A percentile compares a stretch with the other conserved stretches of the same genome.
phyloP scores from a whole-genome alignment of 495 filamentous ascomycete genomes.

The Evansstolkia leycettana region DNA sequence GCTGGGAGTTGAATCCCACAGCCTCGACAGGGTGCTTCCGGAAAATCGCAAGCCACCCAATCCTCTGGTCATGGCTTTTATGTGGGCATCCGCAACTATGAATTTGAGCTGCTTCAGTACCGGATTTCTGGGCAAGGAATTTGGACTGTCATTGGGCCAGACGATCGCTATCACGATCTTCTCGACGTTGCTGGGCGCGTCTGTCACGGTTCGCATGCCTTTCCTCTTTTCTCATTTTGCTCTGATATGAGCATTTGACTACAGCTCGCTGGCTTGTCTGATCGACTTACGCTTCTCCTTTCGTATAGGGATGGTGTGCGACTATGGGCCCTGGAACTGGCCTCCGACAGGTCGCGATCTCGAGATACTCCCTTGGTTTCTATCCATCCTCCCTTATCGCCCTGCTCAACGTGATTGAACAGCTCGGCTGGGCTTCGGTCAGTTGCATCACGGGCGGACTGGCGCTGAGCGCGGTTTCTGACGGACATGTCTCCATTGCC shows the following conservation, averaged over 20 bases:
- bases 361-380: conserved; percentile 45
- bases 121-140: conserved; percentile 23
- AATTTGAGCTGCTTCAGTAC: conserved; percentile 40
- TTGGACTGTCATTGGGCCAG: conserved; percentile 22
- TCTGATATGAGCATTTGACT: no score
- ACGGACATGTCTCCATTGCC: conserved; percentile 21
- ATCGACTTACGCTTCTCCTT: conserved; percentile 9
- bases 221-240: conserved; percentile 19
- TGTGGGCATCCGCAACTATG: conserved; percentile 41
- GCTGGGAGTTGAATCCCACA: conserved; percentile 41
- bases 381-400: conserved; percentile 38
- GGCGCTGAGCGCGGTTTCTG: conserved; percentile 22
- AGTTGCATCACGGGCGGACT: conserved; percentile 27
- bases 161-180: conserved; percentile 25
- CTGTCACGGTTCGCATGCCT: conserved; percentile 30
- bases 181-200: conserved; percentile 21
- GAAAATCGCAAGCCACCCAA: conserved; percentile 22
- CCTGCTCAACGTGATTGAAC: conserved; percentile 34
- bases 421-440: conserved; percentile 37
- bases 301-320: conserved; percentile 29
- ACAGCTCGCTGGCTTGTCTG: no score
- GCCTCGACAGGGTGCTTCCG: conserved; percentile 32
- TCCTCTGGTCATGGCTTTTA: conserved; percentile 33
- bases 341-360: conserved; percentile 39
- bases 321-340: conserved; percentile 39